phyloP scores from a whole-genome alignment of 768 basidiomycete genomes.

The Gautieria morchelliformis region DNA sequence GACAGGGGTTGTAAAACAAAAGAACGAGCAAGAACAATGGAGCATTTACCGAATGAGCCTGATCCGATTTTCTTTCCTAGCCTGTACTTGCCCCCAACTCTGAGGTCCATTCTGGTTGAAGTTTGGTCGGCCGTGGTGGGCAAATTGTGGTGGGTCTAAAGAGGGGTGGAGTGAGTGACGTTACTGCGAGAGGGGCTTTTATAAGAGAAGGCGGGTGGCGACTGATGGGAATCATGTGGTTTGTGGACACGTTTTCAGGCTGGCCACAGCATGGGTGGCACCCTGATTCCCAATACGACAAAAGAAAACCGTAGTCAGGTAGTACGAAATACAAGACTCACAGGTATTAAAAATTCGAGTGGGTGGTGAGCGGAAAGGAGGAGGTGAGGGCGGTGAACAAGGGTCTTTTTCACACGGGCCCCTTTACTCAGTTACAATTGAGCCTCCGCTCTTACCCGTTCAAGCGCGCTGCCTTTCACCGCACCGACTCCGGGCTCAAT shows the following conservation, averaged over 20 bases:
- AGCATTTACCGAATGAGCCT: conserved; percentile 83
- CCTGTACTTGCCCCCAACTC: conserved; percentile 92
- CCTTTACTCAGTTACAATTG: background rate
- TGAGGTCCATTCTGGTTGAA: conserved; percentile 59
- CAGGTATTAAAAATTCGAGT: background rate
- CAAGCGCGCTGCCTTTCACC: background rate
- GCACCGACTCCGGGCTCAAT: background rate
- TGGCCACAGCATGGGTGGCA: background rate
- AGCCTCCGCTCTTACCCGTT: background rate
- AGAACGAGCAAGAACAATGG: background rate
- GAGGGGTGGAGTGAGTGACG: background rate
- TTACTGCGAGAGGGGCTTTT: background rate
- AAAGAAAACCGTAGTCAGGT: background rate
- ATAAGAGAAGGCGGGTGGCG: background rate
- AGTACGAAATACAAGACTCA: background rate
- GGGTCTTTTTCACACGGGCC: background rate
- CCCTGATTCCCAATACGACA: background rate
- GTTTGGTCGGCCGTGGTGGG: conserved; percentile 63
- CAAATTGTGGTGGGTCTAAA: conserved; percentile 6
- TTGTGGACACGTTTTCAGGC: background rate
- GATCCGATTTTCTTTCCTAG: conserved; percentile 99
- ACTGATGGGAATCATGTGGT: background rate
- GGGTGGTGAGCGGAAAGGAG: background rate
- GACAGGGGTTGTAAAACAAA: background rate
- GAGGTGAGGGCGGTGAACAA: background rate